These are phyloP conservation scores for Phialemonium atrogriseum DNA, from an alignment of 2,329 filamentous ascomycete species.

Conservation along the genomic window DNA sequence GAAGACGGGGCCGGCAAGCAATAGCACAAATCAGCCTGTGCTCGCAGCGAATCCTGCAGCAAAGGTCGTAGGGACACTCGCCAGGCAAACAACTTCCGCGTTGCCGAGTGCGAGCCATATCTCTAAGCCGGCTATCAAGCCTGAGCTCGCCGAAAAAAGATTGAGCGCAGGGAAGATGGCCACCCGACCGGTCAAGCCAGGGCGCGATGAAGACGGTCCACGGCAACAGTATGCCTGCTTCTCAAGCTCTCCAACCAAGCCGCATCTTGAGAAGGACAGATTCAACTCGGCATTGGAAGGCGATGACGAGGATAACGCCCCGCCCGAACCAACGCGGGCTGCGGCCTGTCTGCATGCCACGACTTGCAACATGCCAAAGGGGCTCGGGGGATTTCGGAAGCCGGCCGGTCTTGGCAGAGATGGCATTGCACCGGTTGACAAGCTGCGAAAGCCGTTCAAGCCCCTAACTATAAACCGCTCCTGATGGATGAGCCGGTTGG, in stretches of 20 bases:
- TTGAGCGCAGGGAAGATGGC: slow-evolving; percentile 28
- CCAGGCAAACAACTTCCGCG: slow-evolving; percentile 5
- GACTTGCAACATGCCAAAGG: slow-evolving; percentile 32
- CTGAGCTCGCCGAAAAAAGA: slow-evolving; percentile 29
- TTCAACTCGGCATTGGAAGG: slow-evolving; percentile 9
- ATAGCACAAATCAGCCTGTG: slow-evolving; percentile 7
- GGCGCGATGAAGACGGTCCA: slow-evolving; percentile 15
- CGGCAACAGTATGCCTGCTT: slow-evolving; percentile 46
- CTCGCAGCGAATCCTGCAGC: slow-evolving; percentile 2
- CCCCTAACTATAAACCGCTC: slow-evolving; percentile 43
- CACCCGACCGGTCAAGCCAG: slow-evolving; percentile 20
- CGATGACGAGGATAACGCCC: slow-evolving; percentile 7
- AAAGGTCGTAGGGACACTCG: slow-evolving; percentile 1
- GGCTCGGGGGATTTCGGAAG: slow-evolving; percentile 29
- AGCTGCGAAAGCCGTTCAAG: slow-evolving; percentile 47
- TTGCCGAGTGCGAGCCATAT: no score
- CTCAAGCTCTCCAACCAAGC: slow-evolving; percentile 43
- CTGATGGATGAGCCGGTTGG: slow-evolving; percentile 5
- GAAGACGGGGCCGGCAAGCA: slow-evolving; percentile 8
- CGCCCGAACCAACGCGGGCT: slow-evolving; percentile 26
- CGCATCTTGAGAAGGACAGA: slow-evolving; percentile 10
- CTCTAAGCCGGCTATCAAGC: slow-evolving; percentile 17
- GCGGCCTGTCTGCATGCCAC: slow-evolving; percentile 43
- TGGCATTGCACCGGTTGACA: slow-evolving; percentile 39
- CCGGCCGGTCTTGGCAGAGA: slow-evolving; percentile 32